Evolutionary conservation across 139 green algal species (phyloP), one percentile per base, ranked within the genome.

Genomic region (Haematococcus sp.): DNA sequence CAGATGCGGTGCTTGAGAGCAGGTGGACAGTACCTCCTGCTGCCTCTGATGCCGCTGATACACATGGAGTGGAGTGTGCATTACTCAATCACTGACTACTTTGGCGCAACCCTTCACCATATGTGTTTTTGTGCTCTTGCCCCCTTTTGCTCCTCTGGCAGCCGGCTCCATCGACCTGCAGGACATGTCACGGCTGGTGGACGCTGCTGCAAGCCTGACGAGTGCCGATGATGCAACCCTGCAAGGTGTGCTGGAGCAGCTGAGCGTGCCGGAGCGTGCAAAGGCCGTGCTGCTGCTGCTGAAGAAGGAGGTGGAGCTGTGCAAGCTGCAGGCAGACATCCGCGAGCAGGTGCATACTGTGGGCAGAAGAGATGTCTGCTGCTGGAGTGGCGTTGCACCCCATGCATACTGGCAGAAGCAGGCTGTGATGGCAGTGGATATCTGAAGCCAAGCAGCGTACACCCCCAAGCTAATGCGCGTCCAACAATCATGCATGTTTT

Each of bases 221-320:
- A 89, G 59, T 27, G 95, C 91, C 2, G 88, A 98, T 55, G 91
- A 93, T 0, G 68, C 52, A n/a, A 85, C 82, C 15, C 80, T 98
- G 73, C 94, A 98, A 11, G 40, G 40, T 49, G 80, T 98, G 22
- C 86, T 98, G 59, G 89, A 97, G 75, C 66, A 89, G 66, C 81
- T 97, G n/a, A 71, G 61, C 49, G 89, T 96, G 54, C 84, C 83
- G 9, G 87, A 94, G 35, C 81, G 74, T 25, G 82, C 79, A 2
- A 73, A 71, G 17, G 73, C 81, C 66, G 89, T 94, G 40, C 83
- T 98, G 51, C n/a, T 79, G 61, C 74, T 75, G 30, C 49, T 77
- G 58, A 98, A 98, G 85, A 99, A 98, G 84, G 95, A 99, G 82
- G 89, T 98, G 51, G 94, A 98, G 86, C 87, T 99, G 75, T 91